Conservation (phyloP, 164 flowering plant species). For the Tetrastigma voinierianum region DNA sequence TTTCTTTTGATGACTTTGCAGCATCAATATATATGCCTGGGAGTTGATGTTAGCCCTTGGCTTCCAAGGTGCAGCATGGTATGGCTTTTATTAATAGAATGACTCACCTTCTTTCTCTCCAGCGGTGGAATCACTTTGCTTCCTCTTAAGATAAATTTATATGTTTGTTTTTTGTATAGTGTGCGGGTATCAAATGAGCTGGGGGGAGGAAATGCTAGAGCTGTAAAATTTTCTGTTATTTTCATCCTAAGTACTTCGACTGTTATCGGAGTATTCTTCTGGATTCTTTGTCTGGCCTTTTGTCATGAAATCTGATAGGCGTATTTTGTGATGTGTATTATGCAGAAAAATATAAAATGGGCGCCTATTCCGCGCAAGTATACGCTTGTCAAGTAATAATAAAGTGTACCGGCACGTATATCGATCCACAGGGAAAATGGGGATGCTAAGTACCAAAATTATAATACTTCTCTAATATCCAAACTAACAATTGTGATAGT, state of each 20-base stretch:
- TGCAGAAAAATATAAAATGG: too few species aligned
- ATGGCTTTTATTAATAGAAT: neutral
- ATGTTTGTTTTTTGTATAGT: constrained; percentile 5
- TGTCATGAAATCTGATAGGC: too few species aligned
- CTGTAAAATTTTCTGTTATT: constrained; percentile 36
- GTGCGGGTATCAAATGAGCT: constrained; percentile 58
- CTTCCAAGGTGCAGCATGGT: constrained; percentile 46
- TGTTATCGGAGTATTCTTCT: constrained; percentile 22
- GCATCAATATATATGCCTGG: constrained; percentile 2
- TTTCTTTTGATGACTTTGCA: neutral
- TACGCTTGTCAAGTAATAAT: too few species aligned
- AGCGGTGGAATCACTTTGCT: neutral
- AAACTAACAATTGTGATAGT: too few species aligned
- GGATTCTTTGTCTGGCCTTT: constrained; percentile 24
- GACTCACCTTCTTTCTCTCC: neutral
- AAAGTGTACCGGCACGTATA: too few species aligned
- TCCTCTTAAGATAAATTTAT: neutral
- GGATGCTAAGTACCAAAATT: too few species aligned
- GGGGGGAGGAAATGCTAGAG: constrained; percentile 42
- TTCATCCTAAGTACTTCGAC: constrained; percentile 9
- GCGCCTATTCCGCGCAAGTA: too few species aligned
- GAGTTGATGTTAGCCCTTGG: constrained; percentile 22
- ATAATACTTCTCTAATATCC: too few species aligned
- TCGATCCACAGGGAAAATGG: too few species aligned
- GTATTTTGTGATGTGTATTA: too few species aligned